These are phyloP conservation scores for Adansonia rubrostipa DNA, from an alignment of 441 rosid genomes.

Conservation along the genomic window DNA sequence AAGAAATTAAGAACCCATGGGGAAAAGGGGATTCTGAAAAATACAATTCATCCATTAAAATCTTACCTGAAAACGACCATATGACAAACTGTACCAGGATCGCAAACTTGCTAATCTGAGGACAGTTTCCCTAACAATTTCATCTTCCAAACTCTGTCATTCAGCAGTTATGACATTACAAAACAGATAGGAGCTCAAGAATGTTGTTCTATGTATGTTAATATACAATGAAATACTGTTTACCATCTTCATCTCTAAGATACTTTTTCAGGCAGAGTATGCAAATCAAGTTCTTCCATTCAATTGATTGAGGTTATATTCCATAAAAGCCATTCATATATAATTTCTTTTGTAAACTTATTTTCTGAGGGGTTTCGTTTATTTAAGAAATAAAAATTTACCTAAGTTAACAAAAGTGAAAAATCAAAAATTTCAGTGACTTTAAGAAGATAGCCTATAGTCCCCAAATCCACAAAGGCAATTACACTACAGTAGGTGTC, in stretches of 20 bases:
- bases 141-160: slow-evolving; percentile 96
- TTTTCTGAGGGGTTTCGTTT: background rate
- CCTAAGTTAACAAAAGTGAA: background rate
- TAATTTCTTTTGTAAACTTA: background rate
- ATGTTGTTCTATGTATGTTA: background rate
- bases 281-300: slow-evolving; percentile 19
- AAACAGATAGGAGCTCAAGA: slow-evolving; percentile 24
- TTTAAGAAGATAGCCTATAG: background rate
- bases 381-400: background rate
- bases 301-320: background rate
- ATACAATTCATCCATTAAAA: slow-evolving; percentile 16
- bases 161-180: slow-evolving; percentile 28
- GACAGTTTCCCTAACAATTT: slow-evolving; percentile 82
- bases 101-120: slow-evolving; percentile 81
- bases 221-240: background rate
- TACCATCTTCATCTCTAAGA: slow-evolving; percentile 9
- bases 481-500: background rate
- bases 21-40: slow-evolving; percentile 22
- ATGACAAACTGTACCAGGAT: slow-evolving; percentile 92
- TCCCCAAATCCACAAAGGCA: background rate
- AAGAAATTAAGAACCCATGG: slow-evolving; percentile 28
- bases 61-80: slow-evolving; percentile 92
- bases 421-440: background rate
- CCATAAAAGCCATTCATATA: background rate
- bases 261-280: background rate